Conservation (phyloP, 257 asterid species). For the Plantago elongata region DNA sequence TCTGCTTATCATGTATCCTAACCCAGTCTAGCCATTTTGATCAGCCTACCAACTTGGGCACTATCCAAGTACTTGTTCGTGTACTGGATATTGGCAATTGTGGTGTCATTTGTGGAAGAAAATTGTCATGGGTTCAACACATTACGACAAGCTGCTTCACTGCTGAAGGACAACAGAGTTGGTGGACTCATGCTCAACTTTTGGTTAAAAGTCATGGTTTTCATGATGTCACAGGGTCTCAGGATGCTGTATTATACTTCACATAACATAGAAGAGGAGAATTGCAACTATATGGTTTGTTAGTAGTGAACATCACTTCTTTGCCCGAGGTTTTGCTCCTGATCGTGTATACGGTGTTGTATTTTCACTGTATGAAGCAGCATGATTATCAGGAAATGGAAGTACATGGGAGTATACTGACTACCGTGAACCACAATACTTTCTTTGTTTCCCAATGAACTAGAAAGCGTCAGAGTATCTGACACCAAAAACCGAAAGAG, state of each 20-base stretch:
- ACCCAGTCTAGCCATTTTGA: neutral
- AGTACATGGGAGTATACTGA: constrained; percentile 19
- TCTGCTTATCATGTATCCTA: constrained; percentile 8
- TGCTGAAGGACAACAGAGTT: too few relatives aligned
- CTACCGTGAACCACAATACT: constrained; percentile 23
- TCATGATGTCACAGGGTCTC: constrained; percentile 18
- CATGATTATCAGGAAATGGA: constrained; percentile 29
- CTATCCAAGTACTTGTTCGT: constrained; percentile 21
- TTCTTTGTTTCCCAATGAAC: neutral
- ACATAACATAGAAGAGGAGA: too few relatives aligned
- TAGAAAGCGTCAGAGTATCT: too few relatives aligned
- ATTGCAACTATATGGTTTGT: neutral
- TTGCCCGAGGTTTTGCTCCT: constrained; percentile 20
- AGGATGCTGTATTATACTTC: too few relatives aligned
- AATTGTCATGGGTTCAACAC: constrained; percentile 35
- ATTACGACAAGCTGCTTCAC: too few relatives aligned
- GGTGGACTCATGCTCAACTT: too few relatives aligned
- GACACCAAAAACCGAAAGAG: too few relatives aligned
- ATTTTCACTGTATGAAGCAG: constrained; percentile 32
- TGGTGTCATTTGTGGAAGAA: constrained; percentile 41
- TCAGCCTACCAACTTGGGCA: constrained; percentile 7
- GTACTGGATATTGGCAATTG: constrained; percentile 18
- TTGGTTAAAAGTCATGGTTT: too few relatives aligned
- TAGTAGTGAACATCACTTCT: constrained; percentile 12
- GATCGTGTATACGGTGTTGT: constrained; percentile 26